Conservation (phyloP, 2,329 filamentous ascomycete genomes). For the Tolypocladium cylindrosporum region DNA sequence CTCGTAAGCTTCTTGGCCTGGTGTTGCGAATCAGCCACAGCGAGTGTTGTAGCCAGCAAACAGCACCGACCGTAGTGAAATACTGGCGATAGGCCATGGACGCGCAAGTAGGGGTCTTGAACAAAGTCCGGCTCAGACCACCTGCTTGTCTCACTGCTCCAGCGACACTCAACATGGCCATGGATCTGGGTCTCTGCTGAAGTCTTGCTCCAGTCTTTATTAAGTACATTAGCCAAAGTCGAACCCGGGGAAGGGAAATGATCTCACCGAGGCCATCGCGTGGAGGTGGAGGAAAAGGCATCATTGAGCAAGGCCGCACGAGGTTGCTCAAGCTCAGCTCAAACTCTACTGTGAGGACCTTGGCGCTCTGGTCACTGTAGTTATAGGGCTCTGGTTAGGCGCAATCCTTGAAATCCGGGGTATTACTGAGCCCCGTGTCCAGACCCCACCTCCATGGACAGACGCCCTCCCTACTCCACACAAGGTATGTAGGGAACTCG, state of each 20-base stretch:
- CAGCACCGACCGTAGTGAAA: constrained; percentile 2
- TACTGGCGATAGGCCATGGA: constrained; percentile 3
- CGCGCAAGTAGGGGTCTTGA: not conserved
- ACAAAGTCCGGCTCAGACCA: constrained; percentile 3
- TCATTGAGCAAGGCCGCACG: not conserved
- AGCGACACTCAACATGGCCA: constrained; percentile 2
- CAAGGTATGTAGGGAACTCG: no score
- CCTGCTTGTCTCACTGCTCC: not conserved
- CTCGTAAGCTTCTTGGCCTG: constrained; percentile 4
- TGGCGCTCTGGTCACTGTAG: not conserved
- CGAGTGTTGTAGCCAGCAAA: not conserved
- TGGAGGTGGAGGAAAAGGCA: not conserved
- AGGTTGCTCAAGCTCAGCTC: not conserved
- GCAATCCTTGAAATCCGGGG: not conserved
- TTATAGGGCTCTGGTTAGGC: not conserved
- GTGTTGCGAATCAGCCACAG: not conserved
- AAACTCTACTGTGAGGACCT: not conserved
- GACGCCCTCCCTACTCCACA: no score
- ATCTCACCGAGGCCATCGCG: not conserved
- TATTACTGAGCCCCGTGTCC: not conserved
- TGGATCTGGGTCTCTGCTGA: not conserved
- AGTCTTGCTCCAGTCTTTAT: not conserved
- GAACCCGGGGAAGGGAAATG: not conserved
- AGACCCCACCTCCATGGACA: not conserved
- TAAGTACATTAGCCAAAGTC: not conserved